Conservation (phyloP, 2,329 filamentous ascomycete genomes). For the Teratosphaeriaceae sp. region DNA sequence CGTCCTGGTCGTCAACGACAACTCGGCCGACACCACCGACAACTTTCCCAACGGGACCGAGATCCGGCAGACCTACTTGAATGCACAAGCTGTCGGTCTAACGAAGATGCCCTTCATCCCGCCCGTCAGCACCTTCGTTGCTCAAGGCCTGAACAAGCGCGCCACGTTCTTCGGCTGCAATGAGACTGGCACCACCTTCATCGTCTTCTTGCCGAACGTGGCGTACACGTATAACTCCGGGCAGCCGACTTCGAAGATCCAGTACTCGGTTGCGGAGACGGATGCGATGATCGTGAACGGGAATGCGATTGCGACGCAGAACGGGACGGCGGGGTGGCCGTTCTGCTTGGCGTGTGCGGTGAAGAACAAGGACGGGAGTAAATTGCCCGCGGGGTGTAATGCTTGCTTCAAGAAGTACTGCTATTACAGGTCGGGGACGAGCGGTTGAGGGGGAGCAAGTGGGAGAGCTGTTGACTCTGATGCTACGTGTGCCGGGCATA, state of each 20-base stretch:
- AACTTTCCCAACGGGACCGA: conserved; percentile 57
- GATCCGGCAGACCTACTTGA: conserved; percentile 51
- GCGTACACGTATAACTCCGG: conserved; percentile 32
- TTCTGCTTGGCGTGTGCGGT: conserved; percentile 40
- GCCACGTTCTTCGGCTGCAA: conserved; percentile 61
- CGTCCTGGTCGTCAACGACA: conserved; percentile 60
- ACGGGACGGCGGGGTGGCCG: conserved; percentile 30
- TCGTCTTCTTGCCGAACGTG: conserved; percentile 42
- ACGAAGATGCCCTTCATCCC: conserved; percentile 55
- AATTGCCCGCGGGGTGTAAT: conserved; percentile 29
- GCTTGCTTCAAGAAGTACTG: conserved; percentile 38
- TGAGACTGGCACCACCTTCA: conserved; percentile 27
- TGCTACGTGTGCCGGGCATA: background rate
- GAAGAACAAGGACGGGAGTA: conserved; percentile 27
- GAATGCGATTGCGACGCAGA: conserved; percentile 32
- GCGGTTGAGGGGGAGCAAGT: conserved; percentile 1
- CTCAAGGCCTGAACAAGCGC: conserved; percentile 51
- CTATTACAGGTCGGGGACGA: conserved; percentile 17
- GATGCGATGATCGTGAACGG: conserved; percentile 37
- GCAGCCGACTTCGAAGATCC: conserved; percentile 27
- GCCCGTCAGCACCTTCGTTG: conserved; percentile 49
- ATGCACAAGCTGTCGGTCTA: conserved; percentile 44
- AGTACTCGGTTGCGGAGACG: conserved; percentile 31
- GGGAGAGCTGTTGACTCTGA: background rate
- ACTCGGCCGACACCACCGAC: conserved; percentile 52